Conservation (phyloP, 2,329 filamentous ascomycete species). For the Huntiella decipiens region DNA sequence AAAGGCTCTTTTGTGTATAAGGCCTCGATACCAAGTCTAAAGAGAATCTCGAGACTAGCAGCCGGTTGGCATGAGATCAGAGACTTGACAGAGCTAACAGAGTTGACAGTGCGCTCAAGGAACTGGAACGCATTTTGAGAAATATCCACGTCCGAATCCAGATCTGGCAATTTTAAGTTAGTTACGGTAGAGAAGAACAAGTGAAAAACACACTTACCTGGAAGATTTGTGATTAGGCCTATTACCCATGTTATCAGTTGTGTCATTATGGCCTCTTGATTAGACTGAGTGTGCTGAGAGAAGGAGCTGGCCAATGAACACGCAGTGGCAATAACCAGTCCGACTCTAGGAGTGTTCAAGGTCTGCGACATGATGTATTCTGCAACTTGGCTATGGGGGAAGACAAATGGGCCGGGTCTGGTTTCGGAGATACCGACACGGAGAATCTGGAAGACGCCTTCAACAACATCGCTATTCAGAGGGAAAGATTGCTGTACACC, state of each 20-base stretch:
- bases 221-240: constrained; percentile 40
- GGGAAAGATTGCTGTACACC: constrained; percentile 34
- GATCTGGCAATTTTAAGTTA: constrained; percentile 23
- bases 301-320: constrained; percentile 49
- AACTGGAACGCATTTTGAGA: constrained; percentile 59
- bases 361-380: constrained; percentile 43
- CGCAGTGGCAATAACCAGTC: constrained; percentile 50
- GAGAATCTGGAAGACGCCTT: constrained; percentile 52
- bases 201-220: constrained; percentile 23
- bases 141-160: constrained; percentile 54
- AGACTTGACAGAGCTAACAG: constrained; percentile 39
- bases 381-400: constrained; percentile 46
- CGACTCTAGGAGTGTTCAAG: constrained; percentile 44
- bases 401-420: constrained; percentile 57
- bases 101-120: constrained; percentile 42
- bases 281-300: constrained; percentile 23
- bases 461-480: constrained; percentile 46
- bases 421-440: constrained; percentile 58
- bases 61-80: constrained; percentile 23
- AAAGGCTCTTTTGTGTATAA: constrained; percentile 54
- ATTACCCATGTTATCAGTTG: constrained; percentile 43
- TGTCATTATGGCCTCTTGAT: constrained; percentile 29
- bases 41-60: constrained; percentile 42
- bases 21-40: constrained; percentile 52
- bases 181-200: not conserved